phyloP scores from a whole-genome alignment of 108 stramenopile genomes.

The Nannochloropsis salina region DNA sequence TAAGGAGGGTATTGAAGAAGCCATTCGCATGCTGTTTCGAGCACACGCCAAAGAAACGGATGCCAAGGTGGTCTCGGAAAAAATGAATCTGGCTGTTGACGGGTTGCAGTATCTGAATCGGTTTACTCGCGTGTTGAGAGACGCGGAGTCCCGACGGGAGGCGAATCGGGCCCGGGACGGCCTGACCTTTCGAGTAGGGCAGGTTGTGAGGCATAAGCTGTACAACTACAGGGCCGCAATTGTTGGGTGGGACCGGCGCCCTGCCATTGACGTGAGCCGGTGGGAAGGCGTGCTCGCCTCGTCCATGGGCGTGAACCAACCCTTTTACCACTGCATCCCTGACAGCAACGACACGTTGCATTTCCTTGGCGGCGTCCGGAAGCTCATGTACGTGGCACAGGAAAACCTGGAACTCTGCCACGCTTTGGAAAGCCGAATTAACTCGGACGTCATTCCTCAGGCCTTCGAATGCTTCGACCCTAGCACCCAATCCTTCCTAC shows the following conservation, averaged over 20 bases:
- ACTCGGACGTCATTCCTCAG: neutral
- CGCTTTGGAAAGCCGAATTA: neutral
- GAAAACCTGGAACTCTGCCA: neutral
- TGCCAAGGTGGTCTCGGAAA: conserved; percentile 1
- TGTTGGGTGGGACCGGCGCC: neutral
- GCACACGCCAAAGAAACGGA: neutral
- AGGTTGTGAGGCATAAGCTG: neutral
- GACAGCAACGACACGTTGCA: conserved; percentile 11
- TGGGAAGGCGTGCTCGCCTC: conserved; percentile 3
- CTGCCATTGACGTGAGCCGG: neutral
- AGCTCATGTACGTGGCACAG: neutral
- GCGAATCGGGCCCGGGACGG: conserved; percentile 8
- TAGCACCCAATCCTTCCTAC: neutral
- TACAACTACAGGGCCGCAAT: neutral
- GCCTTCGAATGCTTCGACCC: neutral
- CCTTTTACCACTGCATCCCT: conserved; percentile 3
- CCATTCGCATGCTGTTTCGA: neutral
- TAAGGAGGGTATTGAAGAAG: neutral
- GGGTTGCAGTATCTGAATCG: neutral
- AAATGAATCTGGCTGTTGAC: neutral
- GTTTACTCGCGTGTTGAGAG: neutral
- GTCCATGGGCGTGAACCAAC: neutral
- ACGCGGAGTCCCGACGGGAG: conserved; percentile 9
- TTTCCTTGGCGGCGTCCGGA: conserved; percentile 16
- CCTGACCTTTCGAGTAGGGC: neutral